Base-by-base conservation (phyloP, 1,284 basidiomycete genomes). In the Papiliotrema nemorosa region DNA sequence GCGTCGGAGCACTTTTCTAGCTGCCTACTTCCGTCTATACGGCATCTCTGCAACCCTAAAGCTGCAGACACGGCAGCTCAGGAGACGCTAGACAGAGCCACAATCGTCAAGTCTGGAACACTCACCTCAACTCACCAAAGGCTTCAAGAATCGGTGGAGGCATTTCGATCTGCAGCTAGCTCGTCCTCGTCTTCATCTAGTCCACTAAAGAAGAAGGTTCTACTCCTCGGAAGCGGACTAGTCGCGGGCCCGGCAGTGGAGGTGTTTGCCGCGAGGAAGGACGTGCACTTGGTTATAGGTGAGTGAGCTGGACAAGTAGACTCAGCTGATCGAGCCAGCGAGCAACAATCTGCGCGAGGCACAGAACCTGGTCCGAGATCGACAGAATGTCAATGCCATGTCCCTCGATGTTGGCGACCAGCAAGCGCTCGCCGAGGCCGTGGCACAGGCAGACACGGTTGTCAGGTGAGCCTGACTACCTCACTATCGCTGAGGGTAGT, bases 221-320 rank as follows among this genome's bases (percentile, higher is more conserved):
- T 97, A 25, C 78, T 97, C 58, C 79, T 96, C 3, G 92, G 92
- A 10, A 89, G 87, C 49, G 93, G 92, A 18, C 91, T 93, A 83
- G 92, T 93, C 21, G 88, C 90, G 13, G 84, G 85, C 3, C 90
- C 90, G 12, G 86, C 86, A 7, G 84, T 90, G 5, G 82, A 87
- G 54, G 82, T 87, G 65, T 81, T 93, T 44, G 76, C 81, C 65
- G 70, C 78, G 60, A 72, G 78, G 41, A 57, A 63, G 0, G 86
- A 88, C 57, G 74, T 90, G 0, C 77, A 83, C 45, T 72, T 93
- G 26, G 70, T 86, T 2, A 81, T 92, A 57, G 90, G 89, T 90
- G 53, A 64, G 85, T 80, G n/a, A n/a, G n/a, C 47, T 33, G 21
- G 2, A 50, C 16, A 18, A 35, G 40, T 53, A 43, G 45, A 27